phyloP scores from a whole-genome alignment of 345 rosid genomes.

The Lenwebbia sp. region DNA sequence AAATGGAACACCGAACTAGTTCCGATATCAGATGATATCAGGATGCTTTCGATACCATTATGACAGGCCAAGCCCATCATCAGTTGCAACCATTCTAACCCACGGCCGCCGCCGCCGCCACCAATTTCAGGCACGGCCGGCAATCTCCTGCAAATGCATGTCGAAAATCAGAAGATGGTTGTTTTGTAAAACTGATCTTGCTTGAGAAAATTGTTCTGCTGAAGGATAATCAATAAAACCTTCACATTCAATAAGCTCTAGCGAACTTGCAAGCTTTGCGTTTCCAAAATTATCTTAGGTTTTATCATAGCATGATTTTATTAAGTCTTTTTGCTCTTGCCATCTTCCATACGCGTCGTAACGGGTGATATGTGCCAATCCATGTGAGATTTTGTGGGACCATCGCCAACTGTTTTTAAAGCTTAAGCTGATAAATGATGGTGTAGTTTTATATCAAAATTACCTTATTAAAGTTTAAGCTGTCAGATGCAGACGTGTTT shows the following conservation, averaged over 20 bases:
- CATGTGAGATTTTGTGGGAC: too few species aligned
- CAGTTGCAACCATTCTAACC: too few species aligned
- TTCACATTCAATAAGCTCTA: neutral
- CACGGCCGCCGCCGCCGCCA: too few species aligned
- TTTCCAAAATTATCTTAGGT: neutral
- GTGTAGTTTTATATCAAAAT: too few species aligned
- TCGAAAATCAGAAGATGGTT: neutral
- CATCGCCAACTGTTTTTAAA: too few species aligned
- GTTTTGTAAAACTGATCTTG: neutral
- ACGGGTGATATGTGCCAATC: accelerated
- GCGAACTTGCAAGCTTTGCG: neutral
- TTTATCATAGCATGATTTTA: neutral
- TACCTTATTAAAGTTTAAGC: too few species aligned
- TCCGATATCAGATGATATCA: too few species aligned
- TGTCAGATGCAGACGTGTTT: too few species aligned
- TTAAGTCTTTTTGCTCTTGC: neutral
- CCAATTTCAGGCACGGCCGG: too few species aligned
- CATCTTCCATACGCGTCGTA: neutral
- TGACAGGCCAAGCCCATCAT: too few species aligned
- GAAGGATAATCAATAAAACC: neutral
- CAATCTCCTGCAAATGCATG: neutral
- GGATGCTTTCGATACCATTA: neutral
- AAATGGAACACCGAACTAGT: too few species aligned
- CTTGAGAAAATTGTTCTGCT: neutral
- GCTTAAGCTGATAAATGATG: too few species aligned